Percentiles rank a stretch among this genome's conserved stretches.
phyloP scores from a whole-genome alignment of 345 rosid genomes.

The Arabis hirsuta region DNA sequence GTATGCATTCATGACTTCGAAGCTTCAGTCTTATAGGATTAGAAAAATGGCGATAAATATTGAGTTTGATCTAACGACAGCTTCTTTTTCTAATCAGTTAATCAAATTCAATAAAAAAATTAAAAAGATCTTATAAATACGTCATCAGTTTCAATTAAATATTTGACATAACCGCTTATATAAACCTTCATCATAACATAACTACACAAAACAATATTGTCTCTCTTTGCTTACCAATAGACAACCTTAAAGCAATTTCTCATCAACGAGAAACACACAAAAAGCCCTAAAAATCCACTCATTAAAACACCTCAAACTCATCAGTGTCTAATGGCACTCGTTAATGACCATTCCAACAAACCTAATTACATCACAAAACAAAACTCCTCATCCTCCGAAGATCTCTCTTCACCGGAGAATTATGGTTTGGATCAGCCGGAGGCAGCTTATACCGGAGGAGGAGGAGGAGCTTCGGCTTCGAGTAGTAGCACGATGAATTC shows the following conservation, averaged over 20 bases:
- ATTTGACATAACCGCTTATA: slow-evolving; percentile 39
- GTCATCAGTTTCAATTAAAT: slow-evolving; percentile 39
- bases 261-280: slow-evolving; percentile 24
- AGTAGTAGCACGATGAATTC: slow-evolving; percentile 57
- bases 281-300: slow-evolving; percentile 3
- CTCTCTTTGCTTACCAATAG: slow-evolving; percentile 38
- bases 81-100: slow-evolving; percentile 31
- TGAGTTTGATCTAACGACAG: slow-evolving; percentile 38
- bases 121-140: slow-evolving; percentile 24
- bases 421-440: slow-evolving; percentile 37
- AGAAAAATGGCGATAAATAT: slow-evolving; percentile 17
- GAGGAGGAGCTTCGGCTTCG: slow-evolving; percentile 48
- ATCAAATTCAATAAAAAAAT: slow-evolving; percentile 10
- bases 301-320: slow-evolving; percentile 7
- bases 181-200: slow-evolving; percentile 43
- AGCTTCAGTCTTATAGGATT: slow-evolving; percentile 22
- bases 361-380: slow-evolving; percentile 36
- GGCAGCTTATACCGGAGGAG: slow-evolving; percentile 32
- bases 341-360: slow-evolving; percentile 45
- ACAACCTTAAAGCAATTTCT: slow-evolving; percentile 35
- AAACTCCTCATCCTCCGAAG: slow-evolving; percentile 44
- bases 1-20: slow-evolving; percentile 27
- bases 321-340: slow-evolving; percentile 55
- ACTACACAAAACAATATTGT: slow-evolving; percentile 41
- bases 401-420: slow-evolving; percentile 50